Evolutionary conservation across 164 flowering plant genomes (phyloP).

Genomic region (Vitis riparia): DNA sequence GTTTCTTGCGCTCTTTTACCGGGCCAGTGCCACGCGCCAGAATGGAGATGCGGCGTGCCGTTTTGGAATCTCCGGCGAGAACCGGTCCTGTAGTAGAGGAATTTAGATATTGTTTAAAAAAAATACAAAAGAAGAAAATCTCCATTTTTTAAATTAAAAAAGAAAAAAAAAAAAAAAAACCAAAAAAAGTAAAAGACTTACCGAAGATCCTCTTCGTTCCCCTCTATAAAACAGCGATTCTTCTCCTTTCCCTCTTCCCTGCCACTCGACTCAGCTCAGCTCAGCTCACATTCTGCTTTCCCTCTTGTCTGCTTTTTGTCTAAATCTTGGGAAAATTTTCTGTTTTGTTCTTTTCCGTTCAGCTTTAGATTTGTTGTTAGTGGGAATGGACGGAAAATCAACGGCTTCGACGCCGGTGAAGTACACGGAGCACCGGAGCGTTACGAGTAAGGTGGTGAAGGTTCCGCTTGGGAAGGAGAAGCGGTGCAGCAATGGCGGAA

Average conservation of each 20-base stretch:
- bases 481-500: neutral
- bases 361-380: slow-evolving; percentile 1
- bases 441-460: slow-evolving; percentile 8
- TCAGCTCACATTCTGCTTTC: neutral
- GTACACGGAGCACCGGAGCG: slow-evolving; percentile 16
- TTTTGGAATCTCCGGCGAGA: slow-evolving; percentile 9
- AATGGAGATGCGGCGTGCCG: slow-evolving; percentile 20
- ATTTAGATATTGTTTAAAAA: neutral
- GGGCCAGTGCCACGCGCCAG: slow-evolving; percentile 8
- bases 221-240: slow-evolving; percentile 21
- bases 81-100: slow-evolving; percentile 1
- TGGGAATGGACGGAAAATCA: neutral
- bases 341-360: no score
- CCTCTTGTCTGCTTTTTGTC: neutral
- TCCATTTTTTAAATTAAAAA: neutral
- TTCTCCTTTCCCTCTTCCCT: slow-evolving; percentile 2
- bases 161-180: neutral
- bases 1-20: neutral
- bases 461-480: neutral
- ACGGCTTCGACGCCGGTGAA: neutral
- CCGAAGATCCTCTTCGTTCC: neutral
- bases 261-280: neutral
- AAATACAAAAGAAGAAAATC: neutral
- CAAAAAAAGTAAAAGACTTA: neutral
- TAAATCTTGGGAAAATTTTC: neutral